These are phyloP conservation scores for Aspergillus sp. DNA, from an alignment of 2,329 filamentous ascomycete genomes.

Conservation along the genomic window DNA sequence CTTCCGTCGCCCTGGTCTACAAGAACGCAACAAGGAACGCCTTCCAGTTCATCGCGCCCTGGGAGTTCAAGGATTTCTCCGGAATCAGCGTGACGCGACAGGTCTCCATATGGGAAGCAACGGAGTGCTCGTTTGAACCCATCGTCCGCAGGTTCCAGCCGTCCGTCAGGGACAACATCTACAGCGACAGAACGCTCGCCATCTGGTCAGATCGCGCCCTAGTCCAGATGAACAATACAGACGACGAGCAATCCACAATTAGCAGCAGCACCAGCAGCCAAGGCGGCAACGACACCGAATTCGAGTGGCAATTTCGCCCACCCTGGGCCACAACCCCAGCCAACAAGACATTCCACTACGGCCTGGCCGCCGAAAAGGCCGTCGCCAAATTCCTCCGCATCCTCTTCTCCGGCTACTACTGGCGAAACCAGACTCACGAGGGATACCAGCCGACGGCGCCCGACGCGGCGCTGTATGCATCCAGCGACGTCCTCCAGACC, in stretches of 20 bases:
- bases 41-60: neutral
- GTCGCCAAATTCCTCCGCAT: neutral
- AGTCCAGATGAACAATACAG: neutral
- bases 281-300: neutral
- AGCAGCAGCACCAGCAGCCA: too few relatives aligned
- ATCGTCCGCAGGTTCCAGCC: neutral
- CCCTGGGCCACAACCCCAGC: neutral
- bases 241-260: neutral
- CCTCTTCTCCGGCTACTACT: neutral
- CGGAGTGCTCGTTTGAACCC: neutral
- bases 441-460: neutral
- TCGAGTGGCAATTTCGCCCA: neutral
- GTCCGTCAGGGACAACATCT: neutral
- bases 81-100: too few relatives aligned
- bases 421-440: neutral
- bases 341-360: neutral
- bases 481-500: neutral
- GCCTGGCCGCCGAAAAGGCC: neutral
- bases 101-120: neutral
- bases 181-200: neutral
- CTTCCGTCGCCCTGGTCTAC: neutral
- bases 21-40: neutral
- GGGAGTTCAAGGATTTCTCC: neutral
- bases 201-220: neutral
- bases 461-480: neutral